phyloP scores from a whole-genome alignment of 306 rosid species.

The Carpinus viminea region DNA sequence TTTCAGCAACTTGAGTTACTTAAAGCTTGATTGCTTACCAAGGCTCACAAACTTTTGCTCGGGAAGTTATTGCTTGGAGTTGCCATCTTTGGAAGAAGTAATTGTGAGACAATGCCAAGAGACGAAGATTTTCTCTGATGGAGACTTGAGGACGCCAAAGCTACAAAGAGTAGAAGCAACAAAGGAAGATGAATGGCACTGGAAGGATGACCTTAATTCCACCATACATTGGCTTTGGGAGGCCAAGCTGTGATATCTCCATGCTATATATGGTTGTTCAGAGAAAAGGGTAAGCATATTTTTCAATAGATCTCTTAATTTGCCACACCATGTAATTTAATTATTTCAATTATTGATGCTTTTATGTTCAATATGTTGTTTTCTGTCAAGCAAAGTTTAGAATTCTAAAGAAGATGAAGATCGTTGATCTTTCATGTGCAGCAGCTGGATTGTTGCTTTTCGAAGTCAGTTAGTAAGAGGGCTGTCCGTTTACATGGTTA shows the following conservation, averaged over 20 bases:
- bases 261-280: neutral
- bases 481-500: neutral
- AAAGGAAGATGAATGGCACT: neutral
- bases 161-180: neutral
- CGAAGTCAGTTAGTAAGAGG: neutral
- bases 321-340: neutral
- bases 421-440: neutral
- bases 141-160: neutral
- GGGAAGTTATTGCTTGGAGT: neutral
- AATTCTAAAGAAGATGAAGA: neutral
- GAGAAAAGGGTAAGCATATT: neutral
- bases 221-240: neutral
- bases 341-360: neutral
- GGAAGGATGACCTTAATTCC: neutral
- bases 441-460: neutral
- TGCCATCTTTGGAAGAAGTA: slow-evolving; percentile 3
- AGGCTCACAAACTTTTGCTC: neutral
- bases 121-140: slow-evolving; percentile 8
- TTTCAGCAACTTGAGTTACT: neutral
- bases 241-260: neutral
- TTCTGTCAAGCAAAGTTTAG: neutral
- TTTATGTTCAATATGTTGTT: neutral
- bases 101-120: slow-evolving; percentile 6
- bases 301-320: neutral
- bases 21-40: neutral